Conservation (phyloP, 2,329 filamentous ascomycete genomes). For the Colletotrichum tropicale region DNA sequence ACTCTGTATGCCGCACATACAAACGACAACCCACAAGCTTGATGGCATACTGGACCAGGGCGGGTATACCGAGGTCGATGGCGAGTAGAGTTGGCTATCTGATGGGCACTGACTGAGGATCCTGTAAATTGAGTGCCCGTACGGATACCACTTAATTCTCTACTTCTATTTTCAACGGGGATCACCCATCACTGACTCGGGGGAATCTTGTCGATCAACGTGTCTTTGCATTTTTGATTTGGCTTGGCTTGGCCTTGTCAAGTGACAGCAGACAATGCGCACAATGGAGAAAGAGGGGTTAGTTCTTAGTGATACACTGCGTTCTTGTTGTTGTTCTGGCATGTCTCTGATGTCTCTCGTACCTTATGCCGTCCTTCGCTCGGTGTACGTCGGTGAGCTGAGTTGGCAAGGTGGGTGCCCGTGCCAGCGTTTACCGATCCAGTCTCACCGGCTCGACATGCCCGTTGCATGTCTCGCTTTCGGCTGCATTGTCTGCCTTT, state of each 20-base stretch:
- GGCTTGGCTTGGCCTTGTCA: background rate
- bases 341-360: background rate
- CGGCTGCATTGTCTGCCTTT: background rate
- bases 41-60: background rate
- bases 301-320: background rate
- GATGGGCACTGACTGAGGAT: background rate
- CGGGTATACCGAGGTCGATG: background rate
- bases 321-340: background rate
- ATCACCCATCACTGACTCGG: constrained; percentile 15
- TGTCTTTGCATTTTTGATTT: background rate
- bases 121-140: background rate
- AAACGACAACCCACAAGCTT: background rate
- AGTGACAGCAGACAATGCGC: constrained; percentile 7
- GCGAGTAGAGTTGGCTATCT: background rate
- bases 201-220: constrained; percentile 17
- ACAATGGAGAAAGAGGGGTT: constrained; percentile 4
- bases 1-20: background rate
- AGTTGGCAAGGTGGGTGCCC: background rate
- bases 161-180: constrained; percentile 13
- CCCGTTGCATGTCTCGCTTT: constrained; percentile 14
- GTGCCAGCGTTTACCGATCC: background rate
- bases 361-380: background rate
- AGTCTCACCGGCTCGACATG: constrained; percentile 3
- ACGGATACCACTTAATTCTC: background rate
- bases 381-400: constrained; percentile 7